Conservation (phyloP, 1,284 basidiomycete species). For the Xerocomus cyaneibrunnescens region DNA sequence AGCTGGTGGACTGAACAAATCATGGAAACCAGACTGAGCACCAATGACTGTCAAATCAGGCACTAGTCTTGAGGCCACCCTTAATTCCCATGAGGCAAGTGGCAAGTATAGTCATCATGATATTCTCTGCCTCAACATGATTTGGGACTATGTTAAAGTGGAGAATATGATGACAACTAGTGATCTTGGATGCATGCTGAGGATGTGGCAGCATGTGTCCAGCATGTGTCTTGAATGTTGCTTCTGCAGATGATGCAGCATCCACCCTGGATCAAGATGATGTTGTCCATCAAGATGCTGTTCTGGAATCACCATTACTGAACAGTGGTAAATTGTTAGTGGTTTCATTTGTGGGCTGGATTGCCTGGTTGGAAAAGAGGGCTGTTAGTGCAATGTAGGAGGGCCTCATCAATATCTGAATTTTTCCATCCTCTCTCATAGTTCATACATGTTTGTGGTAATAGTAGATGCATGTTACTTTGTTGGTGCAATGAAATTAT, state of each 20-base stretch:
- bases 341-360: conserved; percentile 20
- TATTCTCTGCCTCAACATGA: no score
- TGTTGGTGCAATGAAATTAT: no score
- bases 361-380: conserved; percentile 15
- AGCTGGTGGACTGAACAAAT: conserved; percentile 27
- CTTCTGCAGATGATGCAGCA: conserved; percentile 17
- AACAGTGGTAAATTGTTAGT: conserved; percentile 5
- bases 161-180: conserved; percentile 1
- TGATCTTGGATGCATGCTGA: conserved; percentile 26
- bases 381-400: background rate
- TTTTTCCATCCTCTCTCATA: no score
- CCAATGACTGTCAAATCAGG: conserved; percentile 35
- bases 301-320: background rate
- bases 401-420: background rate
- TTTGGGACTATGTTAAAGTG: no score
- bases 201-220: conserved; percentile 17
- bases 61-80: conserved; percentile 20
- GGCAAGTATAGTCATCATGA: no score
- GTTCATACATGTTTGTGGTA: no score
- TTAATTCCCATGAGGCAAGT: conserved; percentile 9
- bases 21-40: conserved; percentile 37
- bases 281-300: conserved; percentile 14
- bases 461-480: no score
- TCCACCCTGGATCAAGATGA: conserved; percentile 15
- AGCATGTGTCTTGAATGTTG: conserved; percentile 17